phyloP scores from a whole-genome alignment of 768 basidiomycete genomes.

The Pilatotrama ljubarskyi region DNA sequence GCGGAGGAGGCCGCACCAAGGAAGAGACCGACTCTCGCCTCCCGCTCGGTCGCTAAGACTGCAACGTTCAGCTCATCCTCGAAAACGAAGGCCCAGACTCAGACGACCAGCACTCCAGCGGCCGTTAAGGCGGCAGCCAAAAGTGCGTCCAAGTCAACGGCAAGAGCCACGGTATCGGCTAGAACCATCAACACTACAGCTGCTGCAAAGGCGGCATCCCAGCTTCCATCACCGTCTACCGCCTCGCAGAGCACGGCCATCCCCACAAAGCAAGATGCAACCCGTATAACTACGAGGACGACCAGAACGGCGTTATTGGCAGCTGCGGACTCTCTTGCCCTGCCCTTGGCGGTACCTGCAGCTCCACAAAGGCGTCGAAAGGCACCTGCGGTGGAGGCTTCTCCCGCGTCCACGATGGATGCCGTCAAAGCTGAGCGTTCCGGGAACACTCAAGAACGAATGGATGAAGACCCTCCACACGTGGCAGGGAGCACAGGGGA shows the following conservation, averaged over 20 bases:
- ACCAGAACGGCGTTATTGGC: constrained; percentile 5
- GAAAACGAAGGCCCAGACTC: neutral
- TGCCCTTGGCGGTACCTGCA: neutral
- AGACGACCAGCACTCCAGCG: neutral
- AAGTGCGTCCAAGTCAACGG: neutral
- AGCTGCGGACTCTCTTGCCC: constrained; percentile 2
- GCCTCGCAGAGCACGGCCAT: neutral
- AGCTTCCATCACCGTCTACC: neutral
- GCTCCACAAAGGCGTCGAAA: neutral
- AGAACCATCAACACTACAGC: neutral
- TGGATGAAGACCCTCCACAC: constrained; percentile 3
- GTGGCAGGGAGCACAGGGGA: too few species aligned
- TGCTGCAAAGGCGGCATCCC: neutral
- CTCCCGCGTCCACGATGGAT: neutral
- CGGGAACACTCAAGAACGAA: neutral
- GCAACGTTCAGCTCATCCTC: neutral
- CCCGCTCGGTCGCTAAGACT: neutral
- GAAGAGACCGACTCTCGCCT: neutral
- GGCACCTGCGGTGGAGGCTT: neutral
- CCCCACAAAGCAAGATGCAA: neutral
- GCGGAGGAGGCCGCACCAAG: neutral
- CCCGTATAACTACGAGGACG: neutral
- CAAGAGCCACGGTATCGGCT: neutral
- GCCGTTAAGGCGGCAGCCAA: neutral
- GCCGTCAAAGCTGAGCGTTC: neutral